Base-by-base conservation (phyloP, 169 alveolate species). In the Plasmodium knowlesi region DNA sequence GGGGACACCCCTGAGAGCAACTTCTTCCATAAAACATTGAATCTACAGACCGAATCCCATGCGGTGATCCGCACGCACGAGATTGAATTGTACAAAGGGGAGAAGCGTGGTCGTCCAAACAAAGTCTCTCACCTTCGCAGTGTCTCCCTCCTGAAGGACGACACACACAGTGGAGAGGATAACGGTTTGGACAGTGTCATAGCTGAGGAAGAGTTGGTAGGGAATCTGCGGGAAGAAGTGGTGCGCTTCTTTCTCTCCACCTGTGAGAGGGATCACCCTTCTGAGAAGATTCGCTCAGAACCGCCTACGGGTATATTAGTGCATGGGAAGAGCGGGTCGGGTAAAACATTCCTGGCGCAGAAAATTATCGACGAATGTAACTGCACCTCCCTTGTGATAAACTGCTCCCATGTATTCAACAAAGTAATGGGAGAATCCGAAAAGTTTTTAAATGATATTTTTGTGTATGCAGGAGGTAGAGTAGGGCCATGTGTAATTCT, bases 351-450 rank as follows among this genome's bases (percentile, higher is more conserved):
- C 34, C 61, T 86, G 37, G 57, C 88, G 0, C 57, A 71, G 76
- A 86, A 30, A 39, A 76, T 86, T 2, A 79, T 86, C n/a, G 93
- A 86, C 30, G 93, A 86, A 86, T 86, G 93, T 46, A 86, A 86
- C 67, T 86, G 93, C 80, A 86, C 79, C 81, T 76, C 88, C 61
- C 25, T 86, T 39, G 61, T 86, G 78, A 86, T 86, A 12, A 86
- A 86, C 39, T 86, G 93, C 43, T 67, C 93, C 4, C 79, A 74
- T 10, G 81, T 86, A 71, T 86, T 86, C 70, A 74, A 86, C 30
- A 86, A 86, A 86, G n/a, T 86, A 25, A 86, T 86, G 93, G 93
- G 93, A 10, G 93, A 86, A 30, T 86, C 93, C 19, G 93, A 86
- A 86, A 86, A 86, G 76, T 32, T 74, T n/a, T 16, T 86, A 10